These are phyloP conservation scores for Letharia lupina DNA, from an alignment of 495 filamentous ascomycete genomes.

Conservation along the genomic window DNA sequence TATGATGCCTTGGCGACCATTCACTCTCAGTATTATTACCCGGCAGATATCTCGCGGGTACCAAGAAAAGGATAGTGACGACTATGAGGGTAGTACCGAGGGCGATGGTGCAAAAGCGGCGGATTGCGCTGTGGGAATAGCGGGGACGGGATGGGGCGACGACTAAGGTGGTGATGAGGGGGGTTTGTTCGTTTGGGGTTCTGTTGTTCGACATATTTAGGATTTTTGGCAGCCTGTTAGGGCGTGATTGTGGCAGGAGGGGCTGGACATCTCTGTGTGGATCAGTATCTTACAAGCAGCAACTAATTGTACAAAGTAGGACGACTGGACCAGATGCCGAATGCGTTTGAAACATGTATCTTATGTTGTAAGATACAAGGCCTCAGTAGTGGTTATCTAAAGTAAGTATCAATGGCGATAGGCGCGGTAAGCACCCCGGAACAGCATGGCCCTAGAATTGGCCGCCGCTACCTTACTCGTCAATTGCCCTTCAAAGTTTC, in stretches of 20 bases:
- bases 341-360: too few species aligned
- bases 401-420: too few species aligned
- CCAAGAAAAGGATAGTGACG: slow-evolving; percentile 52
- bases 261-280: background rate
- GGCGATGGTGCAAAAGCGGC: slow-evolving; percentile 63
- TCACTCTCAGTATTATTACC: slow-evolving; percentile 30
- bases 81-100: slow-evolving; percentile 49
- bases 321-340: too few species aligned
- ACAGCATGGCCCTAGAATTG: too few species aligned
- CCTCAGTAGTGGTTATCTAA: too few species aligned
- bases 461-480: too few species aligned
- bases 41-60: slow-evolving; percentile 38
- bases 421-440: too few species aligned
- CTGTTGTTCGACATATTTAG: slow-evolving; percentile 1
- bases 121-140: slow-evolving; percentile 59
- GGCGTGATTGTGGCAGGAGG: background rate
- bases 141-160: slow-evolving; percentile 47
- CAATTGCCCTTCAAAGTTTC: too few species aligned
- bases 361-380: too few species aligned
- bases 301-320: background rate
- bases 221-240: background rate
- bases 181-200: slow-evolving; percentile 45
- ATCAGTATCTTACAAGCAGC: background rate
- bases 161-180: slow-evolving; percentile 50
- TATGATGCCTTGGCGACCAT: slow-evolving; percentile 33